Evolutionary conservation across 2,329 filamentous ascomycete species (phyloP).

Genomic region (Apiospora marii): DNA sequence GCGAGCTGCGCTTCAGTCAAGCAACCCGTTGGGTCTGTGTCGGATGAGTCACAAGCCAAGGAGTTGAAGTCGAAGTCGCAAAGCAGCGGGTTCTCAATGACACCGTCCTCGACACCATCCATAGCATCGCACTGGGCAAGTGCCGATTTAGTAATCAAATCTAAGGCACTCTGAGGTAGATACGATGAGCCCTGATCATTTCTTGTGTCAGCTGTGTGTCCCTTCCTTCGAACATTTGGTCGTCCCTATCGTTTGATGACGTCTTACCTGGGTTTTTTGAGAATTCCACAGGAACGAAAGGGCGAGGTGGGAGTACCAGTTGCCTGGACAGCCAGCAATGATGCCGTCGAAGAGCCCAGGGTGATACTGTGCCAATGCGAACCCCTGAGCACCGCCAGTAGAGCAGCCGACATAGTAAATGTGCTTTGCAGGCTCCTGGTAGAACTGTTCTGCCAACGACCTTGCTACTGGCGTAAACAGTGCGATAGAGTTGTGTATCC

Average conservation of each 20-base stretch:
- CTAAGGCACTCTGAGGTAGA: slow-evolving; percentile 38
- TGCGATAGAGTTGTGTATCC: slow-evolving; percentile 48
- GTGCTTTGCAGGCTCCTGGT: slow-evolving; percentile 39
- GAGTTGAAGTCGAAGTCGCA: slow-evolving; percentile 46
- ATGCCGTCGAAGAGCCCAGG: slow-evolving; percentile 53
- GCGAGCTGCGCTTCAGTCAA: slow-evolving; percentile 42
- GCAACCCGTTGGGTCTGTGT: slow-evolving; percentile 36
- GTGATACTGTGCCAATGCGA: slow-evolving; percentile 49
- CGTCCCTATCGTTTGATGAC: neutral
- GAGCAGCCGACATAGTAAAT: slow-evolving; percentile 51
- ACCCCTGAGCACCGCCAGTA: slow-evolving; percentile 51
- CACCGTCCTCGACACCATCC: slow-evolving; percentile 47
- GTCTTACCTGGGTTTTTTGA: slow-evolving; percentile 31
- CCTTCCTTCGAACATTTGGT: neutral
- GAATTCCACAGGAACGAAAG: slow-evolving; percentile 35
- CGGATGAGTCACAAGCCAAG: slow-evolving; percentile 38
- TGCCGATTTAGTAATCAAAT: slow-evolving; percentile 44
- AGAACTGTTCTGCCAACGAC: slow-evolving; percentile 42
- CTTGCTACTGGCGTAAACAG: slow-evolving; percentile 42
- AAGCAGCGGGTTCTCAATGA: slow-evolving; percentile 47
- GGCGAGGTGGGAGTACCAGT: slow-evolving; percentile 43
- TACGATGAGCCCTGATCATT: slow-evolving; percentile 25
- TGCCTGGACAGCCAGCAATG: slow-evolving; percentile 46
- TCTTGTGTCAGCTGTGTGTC: neutral
- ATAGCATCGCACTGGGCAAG: slow-evolving; percentile 47